Evolutionary conservation across 495 filamentous ascomycete genomes (phyloP).

Genomic region (Podospora anserina): DNA sequence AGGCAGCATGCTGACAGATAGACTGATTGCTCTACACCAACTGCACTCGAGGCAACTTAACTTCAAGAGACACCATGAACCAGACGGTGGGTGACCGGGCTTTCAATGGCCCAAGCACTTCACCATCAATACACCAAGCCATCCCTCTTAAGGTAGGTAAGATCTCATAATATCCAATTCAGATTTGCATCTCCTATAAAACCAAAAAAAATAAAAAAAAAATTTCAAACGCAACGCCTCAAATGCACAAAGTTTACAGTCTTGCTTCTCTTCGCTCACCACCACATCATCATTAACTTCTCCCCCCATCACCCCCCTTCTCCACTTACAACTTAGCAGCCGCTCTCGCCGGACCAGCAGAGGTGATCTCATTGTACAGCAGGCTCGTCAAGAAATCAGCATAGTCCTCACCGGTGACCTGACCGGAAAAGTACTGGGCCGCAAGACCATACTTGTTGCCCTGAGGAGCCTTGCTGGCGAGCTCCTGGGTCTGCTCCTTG

Average conservation of each 20-base stretch:
- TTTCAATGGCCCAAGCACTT: too few relatives aligned
- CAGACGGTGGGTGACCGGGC: too few relatives aligned
- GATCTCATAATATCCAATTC: background rate
- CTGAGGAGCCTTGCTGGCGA: conserved; percentile 72
- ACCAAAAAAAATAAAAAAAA: background rate
- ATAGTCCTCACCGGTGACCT: conserved; percentile 96
- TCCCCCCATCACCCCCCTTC: background rate
- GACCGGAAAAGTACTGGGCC: conserved; percentile 83
- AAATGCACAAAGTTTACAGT: background rate
- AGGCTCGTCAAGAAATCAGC: conserved; percentile 92
- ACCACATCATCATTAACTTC: background rate
- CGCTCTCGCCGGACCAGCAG: conserved; percentile 62
- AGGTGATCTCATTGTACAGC: conserved; percentile 95
- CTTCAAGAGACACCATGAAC: too few relatives aligned
- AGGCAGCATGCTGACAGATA: too few relatives aligned
- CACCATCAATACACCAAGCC: too few relatives aligned
- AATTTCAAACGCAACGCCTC: background rate
- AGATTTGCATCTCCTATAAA: background rate
- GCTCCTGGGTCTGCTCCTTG: conserved; percentile 77
- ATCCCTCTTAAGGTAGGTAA: background rate
- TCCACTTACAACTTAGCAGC: conserved; percentile 73
- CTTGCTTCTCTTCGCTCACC: background rate
- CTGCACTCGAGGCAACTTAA: too few relatives aligned
- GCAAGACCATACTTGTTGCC: conserved; percentile 92
- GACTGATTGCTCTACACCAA: too few relatives aligned